A percentile compares a stretch with the other conserved stretches of the same genome.
Evolutionary conservation across 306 rosid species (phyloP).

Genomic region (Pterocarpus macrocarpus): DNA sequence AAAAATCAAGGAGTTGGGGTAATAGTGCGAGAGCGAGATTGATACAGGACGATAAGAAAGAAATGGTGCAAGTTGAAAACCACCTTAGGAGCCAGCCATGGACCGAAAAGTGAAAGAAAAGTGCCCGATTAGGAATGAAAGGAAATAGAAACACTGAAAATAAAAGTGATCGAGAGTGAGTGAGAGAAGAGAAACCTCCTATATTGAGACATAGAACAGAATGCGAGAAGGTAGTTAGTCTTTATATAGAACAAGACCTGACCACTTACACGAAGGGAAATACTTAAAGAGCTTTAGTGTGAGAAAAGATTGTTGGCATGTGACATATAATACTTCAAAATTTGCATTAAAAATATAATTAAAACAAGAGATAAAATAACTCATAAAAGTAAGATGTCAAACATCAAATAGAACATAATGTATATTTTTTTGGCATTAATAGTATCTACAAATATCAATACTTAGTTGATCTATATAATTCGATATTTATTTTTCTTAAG

Average conservation of each 20-base stretch:
- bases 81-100: conserved; percentile 5
- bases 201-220: conserved; percentile 16
- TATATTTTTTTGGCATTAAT: no score
- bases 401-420: no score
- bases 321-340: background rate
- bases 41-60: background rate
- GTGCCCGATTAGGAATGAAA: conserved; percentile 13
- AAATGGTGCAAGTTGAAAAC: conserved; percentile 28
- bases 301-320: background rate
- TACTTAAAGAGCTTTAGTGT: background rate
- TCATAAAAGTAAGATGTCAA: background rate
- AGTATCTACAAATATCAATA: no score
- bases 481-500: no score
- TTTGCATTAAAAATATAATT: background rate
- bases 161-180: conserved; percentile 17
- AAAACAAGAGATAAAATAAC: no score
- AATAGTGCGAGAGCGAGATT: conserved; percentile 6
- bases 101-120: conserved; percentile 44
- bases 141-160: conserved; percentile 15
- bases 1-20: background rate
- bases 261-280: background rate
- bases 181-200: conserved; percentile 2
- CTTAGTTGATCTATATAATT: no score
- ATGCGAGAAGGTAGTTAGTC: conserved; percentile 21
- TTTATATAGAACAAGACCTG: conserved; percentile 4